Conservation (phyloP, 495 filamentous ascomycete species). For the Hypoxylon lenormandii region DNA sequence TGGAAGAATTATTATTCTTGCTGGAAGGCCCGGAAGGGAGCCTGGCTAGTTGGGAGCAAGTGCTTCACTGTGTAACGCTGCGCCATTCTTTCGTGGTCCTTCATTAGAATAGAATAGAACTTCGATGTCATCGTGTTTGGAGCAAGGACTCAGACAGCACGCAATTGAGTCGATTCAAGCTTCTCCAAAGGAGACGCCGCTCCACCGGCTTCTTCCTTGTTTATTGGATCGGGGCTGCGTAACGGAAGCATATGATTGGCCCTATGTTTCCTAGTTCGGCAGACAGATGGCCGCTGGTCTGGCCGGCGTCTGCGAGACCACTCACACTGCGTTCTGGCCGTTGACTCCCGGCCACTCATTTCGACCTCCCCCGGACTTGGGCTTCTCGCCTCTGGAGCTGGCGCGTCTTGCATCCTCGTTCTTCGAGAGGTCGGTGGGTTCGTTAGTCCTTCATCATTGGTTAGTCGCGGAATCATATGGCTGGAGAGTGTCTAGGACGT, state of each 20-base stretch:
- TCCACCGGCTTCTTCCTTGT: slow-evolving; percentile 17
- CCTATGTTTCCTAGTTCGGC: slow-evolving; percentile 25
- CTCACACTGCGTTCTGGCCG: slow-evolving; percentile 26
- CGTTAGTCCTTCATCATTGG: slow-evolving; percentile 13
- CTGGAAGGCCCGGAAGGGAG: too few relatives aligned
- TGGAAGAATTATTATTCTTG: too few relatives aligned
- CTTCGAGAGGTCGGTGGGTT: slow-evolving; percentile 8
- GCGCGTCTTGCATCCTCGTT: slow-evolving; percentile 16
- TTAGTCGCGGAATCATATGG: slow-evolving; percentile 7
- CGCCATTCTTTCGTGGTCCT: too few relatives aligned
- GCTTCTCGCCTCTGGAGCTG: slow-evolving; percentile 5
- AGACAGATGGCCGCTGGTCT: slow-evolving; percentile 32
- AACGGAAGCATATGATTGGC: slow-evolving; percentile 14
- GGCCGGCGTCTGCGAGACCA: slow-evolving; percentile 45
- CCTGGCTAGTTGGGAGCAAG: too few relatives aligned
- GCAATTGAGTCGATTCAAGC: slow-evolving; percentile 16
- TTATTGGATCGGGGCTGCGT: not conserved
- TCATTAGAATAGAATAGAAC: too few relatives aligned
- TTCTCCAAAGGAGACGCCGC: slow-evolving; percentile 23
- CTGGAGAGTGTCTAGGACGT: slow-evolving; percentile 10
- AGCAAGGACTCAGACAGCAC: too few relatives aligned
- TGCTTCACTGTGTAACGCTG: too few relatives aligned
- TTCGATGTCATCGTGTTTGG: too few relatives aligned
- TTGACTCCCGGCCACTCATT: slow-evolving; percentile 26
- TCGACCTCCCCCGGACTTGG: slow-evolving; percentile 24